These are phyloP conservation scores for Alternaria longipes DNA, from an alignment of 2,329 filamentous ascomycete species.

Conservation along the genomic window DNA sequence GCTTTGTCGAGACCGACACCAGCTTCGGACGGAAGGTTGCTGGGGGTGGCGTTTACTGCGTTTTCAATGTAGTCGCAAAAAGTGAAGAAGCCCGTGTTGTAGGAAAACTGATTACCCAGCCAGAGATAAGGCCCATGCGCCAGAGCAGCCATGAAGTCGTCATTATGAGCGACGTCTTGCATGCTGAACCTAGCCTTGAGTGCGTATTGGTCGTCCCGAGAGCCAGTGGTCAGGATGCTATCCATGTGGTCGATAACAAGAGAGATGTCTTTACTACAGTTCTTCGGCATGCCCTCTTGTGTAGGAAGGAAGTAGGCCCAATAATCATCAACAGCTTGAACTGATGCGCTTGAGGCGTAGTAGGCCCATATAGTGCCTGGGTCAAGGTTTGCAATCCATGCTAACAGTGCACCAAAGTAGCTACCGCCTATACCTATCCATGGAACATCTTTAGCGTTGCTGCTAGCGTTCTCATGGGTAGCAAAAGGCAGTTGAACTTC, in stretches of 20 bases:
- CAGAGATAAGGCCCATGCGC: background rate
- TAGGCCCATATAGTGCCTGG: background rate
- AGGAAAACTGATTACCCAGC: background rate
- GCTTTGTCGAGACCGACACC: conserved; percentile 1
- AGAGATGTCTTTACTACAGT: background rate
- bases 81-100: background rate
- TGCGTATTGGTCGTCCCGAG: background rate
- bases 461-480: background rate
- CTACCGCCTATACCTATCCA: background rate
- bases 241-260: conserved; percentile 1
- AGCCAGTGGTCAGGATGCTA: background rate
- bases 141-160: background rate
- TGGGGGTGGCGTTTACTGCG: background rate
- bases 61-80: background rate
- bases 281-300: background rate
- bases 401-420: background rate
- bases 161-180: conserved; percentile 1
- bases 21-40: background rate
- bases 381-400: background rate
- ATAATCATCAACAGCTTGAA: background rate
- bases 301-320: background rate
- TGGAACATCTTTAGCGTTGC: background rate
- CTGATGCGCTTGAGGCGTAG: background rate
- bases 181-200: background rate
- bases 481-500: background rate